phyloP scores from a whole-genome alignment of 768 basidiomycete genomes.

The Russula griseocarnosa region DNA sequence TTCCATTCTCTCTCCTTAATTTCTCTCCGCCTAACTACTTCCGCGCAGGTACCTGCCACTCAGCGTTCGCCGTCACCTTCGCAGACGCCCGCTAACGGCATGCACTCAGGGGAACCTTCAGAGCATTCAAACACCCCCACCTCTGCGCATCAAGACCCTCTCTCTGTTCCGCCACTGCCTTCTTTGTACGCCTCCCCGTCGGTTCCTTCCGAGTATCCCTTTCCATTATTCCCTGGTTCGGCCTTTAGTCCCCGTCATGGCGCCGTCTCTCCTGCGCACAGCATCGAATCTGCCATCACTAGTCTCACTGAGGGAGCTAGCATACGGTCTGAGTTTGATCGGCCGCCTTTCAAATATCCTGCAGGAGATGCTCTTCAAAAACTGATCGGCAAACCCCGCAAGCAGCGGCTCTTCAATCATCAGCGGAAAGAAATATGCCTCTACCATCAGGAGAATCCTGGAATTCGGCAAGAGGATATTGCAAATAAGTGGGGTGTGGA shows the following conservation, averaged over 20 bases:
- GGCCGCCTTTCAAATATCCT: constrained; percentile 20
- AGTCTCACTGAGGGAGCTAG: constrained; percentile 44
- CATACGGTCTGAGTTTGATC: constrained; percentile 19
- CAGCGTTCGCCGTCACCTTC: constrained; percentile 23
- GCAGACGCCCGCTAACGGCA: constrained; percentile 24
- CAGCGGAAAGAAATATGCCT: constrained; percentile 74
- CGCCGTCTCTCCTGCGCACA: constrained; percentile 61
- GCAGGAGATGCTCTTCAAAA: constrained; percentile 25
- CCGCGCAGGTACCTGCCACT: constrained; percentile 13
- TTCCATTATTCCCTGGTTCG: constrained; percentile 22
- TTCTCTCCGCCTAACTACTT: constrained; percentile 7
- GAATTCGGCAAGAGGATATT: constrained; percentile 79
- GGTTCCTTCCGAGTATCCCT: constrained; percentile 23
- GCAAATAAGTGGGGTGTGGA: constrained; percentile 73
- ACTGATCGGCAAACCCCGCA: constrained; percentile 49
- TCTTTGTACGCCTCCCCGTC: constrained; percentile 21
- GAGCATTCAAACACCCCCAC: constrained; percentile 23
- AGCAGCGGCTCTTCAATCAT: constrained; percentile 68
- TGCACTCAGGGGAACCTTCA: constrained; percentile 22
- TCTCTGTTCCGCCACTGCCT: constrained; percentile 21
- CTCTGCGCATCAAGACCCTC: constrained; percentile 22
- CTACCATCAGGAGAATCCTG: constrained; percentile 59
- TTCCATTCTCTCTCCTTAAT: constrained; percentile 3
- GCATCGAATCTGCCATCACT: constrained; percentile 50
- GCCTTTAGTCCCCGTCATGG: constrained; percentile 42